These are phyloP conservation scores for Myriosclerotinia curreyana DNA, from an alignment of 2,329 filamentous ascomycete species.

Conservation along the genomic window DNA sequence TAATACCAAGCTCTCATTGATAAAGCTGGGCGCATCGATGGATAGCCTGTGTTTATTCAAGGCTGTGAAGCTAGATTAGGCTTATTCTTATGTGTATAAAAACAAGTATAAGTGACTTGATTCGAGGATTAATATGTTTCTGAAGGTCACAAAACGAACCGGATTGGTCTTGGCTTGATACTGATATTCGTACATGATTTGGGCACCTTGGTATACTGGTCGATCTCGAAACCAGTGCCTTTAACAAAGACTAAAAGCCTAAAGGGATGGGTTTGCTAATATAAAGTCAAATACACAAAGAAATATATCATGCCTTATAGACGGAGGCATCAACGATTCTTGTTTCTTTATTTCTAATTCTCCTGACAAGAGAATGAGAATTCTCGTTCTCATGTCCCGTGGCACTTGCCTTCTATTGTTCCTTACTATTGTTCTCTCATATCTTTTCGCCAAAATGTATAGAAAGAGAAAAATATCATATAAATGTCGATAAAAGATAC, in stretches of 20 bases:
- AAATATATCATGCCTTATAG: not conserved
- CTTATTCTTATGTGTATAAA: too few species aligned
- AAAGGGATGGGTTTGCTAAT: too few species aligned
- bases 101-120: not conserved
- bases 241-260: not conserved
- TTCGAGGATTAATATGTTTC: not conserved
- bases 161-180: not conserved
- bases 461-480: not conserved
- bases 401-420: constrained; percentile 9
- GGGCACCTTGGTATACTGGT: not conserved
- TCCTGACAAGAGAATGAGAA: not conserved
- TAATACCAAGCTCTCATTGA: not conserved
- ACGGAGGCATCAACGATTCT: not conserved
- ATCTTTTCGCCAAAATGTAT: not conserved
- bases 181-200: not conserved
- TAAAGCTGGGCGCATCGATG: too few species aligned
- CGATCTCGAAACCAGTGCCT: not conserved
- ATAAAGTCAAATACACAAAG: not conserved
- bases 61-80: not conserved
- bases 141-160: not conserved
- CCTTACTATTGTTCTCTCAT: constrained; percentile 1
- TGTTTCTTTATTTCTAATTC: not conserved
- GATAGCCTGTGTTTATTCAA: not conserved
- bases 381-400: not conserved
- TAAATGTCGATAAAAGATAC: too few species aligned